Evolutionary conservation across 2,329 filamentous ascomycete species (phyloP).

Genomic region (Trichoderma sp.): DNA sequence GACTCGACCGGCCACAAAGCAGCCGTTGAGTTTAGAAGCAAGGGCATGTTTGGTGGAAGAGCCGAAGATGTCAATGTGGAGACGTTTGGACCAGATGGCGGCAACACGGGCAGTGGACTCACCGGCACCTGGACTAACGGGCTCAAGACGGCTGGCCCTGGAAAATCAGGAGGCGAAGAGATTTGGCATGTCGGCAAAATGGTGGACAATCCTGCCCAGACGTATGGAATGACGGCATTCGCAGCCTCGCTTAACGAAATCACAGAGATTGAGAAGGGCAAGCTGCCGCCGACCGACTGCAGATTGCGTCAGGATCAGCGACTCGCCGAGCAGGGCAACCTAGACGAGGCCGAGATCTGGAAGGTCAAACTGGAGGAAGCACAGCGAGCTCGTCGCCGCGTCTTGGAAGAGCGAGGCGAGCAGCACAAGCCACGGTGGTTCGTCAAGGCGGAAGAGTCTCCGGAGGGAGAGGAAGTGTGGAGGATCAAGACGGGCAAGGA

Average conservation of each 20-base stretch:
- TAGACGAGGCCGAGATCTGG: constrained; percentile 79
- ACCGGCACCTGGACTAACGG: constrained; percentile 80
- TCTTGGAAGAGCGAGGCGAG: constrained; percentile 73
- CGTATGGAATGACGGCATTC: constrained; percentile 87
- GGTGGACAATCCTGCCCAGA: constrained; percentile 73
- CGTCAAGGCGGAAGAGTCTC: constrained; percentile 60
- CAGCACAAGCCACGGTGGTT: constrained; percentile 82
- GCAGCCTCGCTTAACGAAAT: constrained; percentile 85
- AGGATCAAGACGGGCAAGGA: constrained; percentile 76
- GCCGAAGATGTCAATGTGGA: constrained; percentile 85
- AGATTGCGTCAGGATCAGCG: constrained; percentile 85
- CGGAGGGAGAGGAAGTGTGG: constrained; percentile 68
- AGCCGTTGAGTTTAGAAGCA: constrained; percentile 85
- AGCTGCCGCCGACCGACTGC: constrained; percentile 77
- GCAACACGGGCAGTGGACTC: constrained; percentile 64
- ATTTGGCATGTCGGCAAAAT: constrained; percentile 79
- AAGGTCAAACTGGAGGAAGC: constrained; percentile 84
- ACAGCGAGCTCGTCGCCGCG: constrained; percentile 71
- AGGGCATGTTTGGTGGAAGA: constrained; percentile 95
- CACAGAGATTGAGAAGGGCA: constrained; percentile 71
- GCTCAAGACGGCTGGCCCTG: constrained; percentile 64
- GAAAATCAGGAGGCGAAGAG: constrained; percentile 59
- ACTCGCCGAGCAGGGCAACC: constrained; percentile 74
- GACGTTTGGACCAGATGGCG: constrained; percentile 65
- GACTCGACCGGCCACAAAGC: constrained; percentile 83